Conservation (phyloP, 768 basidiomycete genomes). For the Termitomyces heimii region DNA sequence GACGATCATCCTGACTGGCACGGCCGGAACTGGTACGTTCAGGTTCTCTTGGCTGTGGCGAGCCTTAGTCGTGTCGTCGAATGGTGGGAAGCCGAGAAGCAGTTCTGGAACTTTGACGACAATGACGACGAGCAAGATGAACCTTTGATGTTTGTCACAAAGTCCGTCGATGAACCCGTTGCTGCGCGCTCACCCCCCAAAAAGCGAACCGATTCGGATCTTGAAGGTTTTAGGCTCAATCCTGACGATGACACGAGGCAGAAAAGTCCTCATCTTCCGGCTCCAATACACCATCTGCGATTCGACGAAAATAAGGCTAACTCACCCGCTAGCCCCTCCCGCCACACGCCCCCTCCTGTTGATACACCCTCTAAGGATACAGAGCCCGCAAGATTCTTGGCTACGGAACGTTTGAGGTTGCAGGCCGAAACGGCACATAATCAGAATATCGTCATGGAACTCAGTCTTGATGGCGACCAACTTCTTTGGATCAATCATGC, state of each 20-base stretch:
- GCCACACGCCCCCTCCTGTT: constrained; percentile 24
- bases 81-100: constrained; percentile 99
- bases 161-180: constrained; percentile 64
- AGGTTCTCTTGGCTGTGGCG: constrained; percentile 91
- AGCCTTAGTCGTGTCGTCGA: constrained; percentile 95
- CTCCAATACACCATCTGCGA: constrained; percentile 48
- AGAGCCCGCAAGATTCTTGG: constrained; percentile 79
- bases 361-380: constrained; percentile 45
- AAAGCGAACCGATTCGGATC: constrained; percentile 34
- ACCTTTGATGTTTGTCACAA: constrained; percentile 89
- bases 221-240: constrained; percentile 42
- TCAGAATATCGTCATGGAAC: constrained; percentile 93
- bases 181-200: constrained; percentile 23
- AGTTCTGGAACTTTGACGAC: constrained; percentile 99
- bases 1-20: constrained; percentile 98
- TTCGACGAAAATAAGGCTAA: constrained; percentile 53
- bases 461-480: constrained; percentile 90
- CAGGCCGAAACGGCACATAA: constrained; percentile 95
- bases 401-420: constrained; percentile 80
- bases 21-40: constrained; percentile 97
- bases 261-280: constrained; percentile 42
- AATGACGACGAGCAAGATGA: constrained; percentile 88
- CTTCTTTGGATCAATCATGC: constrained; percentile 96
- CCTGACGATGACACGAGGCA: constrained; percentile 48
- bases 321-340: constrained; percentile 26